Conservation (phyloP, 2,329 filamentous ascomycete genomes). For the Neopestalotiopsis sp. region DNA sequence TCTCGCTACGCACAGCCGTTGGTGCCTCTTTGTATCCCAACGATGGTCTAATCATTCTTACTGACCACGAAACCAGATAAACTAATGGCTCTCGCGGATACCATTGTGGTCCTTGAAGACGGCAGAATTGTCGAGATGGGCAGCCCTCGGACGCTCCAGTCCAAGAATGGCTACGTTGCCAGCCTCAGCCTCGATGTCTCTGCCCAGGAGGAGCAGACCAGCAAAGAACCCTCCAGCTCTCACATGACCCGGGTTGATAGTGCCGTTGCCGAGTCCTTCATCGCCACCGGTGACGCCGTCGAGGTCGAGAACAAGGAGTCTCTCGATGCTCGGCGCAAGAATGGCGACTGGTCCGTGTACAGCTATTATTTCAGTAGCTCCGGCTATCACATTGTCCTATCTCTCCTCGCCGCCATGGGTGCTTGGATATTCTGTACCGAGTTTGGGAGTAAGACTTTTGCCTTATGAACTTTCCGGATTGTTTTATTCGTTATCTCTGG, state of each 20-base stretch:
- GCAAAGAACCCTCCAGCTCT: not conserved
- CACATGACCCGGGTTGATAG: not conserved
- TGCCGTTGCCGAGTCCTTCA: not conserved
- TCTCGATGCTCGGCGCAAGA: slow-evolving; percentile 11
- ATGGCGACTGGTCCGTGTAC: slow-evolving; percentile 15
- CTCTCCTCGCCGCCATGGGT: not conserved
- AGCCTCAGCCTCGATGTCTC: not conserved
- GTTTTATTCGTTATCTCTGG: not conserved
- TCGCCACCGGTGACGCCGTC: not conserved
- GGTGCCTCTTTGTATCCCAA: not conserved
- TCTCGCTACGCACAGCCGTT: slow-evolving; percentile 19
- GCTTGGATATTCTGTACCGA: slow-evolving; percentile 13
- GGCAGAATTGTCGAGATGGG: slow-evolving; percentile 12
- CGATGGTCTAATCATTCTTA: no score
- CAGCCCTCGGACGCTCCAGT: not conserved
- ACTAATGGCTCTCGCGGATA: slow-evolving; percentile 12
- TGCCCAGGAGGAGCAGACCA: not conserved
- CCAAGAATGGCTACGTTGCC: slow-evolving; percentile 12
- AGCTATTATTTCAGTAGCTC: slow-evolving; percentile 14
- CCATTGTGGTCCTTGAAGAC: slow-evolving; percentile 10
- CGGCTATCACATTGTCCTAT: not conserved
- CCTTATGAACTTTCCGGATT: not conserved
- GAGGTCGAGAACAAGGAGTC: not conserved
- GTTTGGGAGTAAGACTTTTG: slow-evolving; percentile 11
- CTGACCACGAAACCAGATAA: slow-evolving; percentile 10